A percentile compares a stretch with the other conserved stretches of the same genome.
phyloP scores from a whole-genome alignment of 495 filamentous ascomycete genomes.

The Xylaria nigripes region DNA sequence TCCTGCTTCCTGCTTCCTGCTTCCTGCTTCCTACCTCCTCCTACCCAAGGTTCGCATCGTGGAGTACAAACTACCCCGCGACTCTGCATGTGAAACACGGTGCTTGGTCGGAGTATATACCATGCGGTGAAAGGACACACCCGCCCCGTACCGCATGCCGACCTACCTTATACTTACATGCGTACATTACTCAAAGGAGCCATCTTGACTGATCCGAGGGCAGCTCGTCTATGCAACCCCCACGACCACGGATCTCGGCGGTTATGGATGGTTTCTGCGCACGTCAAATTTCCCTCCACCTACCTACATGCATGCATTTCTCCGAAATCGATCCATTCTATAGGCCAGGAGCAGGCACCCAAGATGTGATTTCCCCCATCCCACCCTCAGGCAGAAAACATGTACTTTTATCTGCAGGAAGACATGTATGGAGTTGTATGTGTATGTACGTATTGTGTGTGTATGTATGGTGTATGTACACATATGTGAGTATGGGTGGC shows the following conservation, averaged over 20 bases:
- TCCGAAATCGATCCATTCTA: constrained; percentile 9
- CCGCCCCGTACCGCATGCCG: no score
- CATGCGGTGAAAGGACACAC: constrained; percentile 9
- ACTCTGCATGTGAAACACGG: constrained; percentile 9
- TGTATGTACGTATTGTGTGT: constrained; percentile 3
- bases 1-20: no score
- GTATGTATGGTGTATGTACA: neutral
- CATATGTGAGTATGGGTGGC: neutral
- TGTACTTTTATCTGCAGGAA: neutral
- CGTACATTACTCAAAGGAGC: no score
- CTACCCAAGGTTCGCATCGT: neutral
- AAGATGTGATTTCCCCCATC: neutral
- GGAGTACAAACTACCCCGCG: neutral
- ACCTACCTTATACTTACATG: no score
- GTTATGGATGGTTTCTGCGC: constrained; percentile 4
- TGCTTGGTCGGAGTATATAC: constrained; percentile 5
- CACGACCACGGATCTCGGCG: constrained; percentile 1
- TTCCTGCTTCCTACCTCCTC: no score
- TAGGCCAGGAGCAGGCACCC: neutral
- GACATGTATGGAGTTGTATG: no score
- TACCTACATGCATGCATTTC: constrained; percentile 9
- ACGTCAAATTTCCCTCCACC: constrained; percentile 3
- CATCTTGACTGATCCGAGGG: no score
- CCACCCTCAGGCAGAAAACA: neutral
- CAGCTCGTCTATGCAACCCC: neutral